Conservation (phyloP, 1,284 basidiomycete species). For the Tetrapyrgos nigripes region DNA sequence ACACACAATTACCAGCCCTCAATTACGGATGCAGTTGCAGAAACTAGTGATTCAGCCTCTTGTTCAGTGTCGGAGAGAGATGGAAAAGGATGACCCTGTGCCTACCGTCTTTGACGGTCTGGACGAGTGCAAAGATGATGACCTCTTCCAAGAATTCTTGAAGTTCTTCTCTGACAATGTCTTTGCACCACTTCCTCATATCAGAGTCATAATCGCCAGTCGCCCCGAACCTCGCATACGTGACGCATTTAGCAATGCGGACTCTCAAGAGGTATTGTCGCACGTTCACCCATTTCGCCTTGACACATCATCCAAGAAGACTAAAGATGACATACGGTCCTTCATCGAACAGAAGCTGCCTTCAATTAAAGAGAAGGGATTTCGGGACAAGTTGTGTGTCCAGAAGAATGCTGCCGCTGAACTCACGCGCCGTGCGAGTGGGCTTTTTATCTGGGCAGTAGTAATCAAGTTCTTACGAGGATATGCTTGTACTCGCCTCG, state of each 20-base stretch:
- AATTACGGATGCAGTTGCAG: background rate
- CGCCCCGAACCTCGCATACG: conserved; percentile 1
- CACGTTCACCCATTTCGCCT: conserved; percentile 1
- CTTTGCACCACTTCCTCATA: background rate
- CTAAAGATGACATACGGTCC: background rate
- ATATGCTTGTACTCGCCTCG: too few species aligned
- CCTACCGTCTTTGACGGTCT: too few species aligned
- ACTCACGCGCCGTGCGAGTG: conserved; percentile 2
- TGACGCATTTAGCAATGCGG: too few species aligned
- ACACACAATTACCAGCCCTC: too few species aligned
- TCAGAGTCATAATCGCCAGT: conserved; percentile 8
- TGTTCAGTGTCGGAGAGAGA: background rate
- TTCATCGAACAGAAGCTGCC: conserved; percentile 1
- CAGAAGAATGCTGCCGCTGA: background rate
- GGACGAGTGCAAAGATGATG: too few species aligned
- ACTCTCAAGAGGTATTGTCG: background rate
- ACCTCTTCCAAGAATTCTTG: background rate
- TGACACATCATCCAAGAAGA: background rate
- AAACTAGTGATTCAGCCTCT: conserved; percentile 3
- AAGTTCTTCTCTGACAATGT: background rate
- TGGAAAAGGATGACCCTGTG: conserved; percentile 2
- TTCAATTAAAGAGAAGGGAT: too few species aligned
- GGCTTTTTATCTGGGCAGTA: too few species aligned
- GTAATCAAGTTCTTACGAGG: too few species aligned
- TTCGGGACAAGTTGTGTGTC: background rate